A percentile compares a stretch with the other conserved stretches of the same genome.
These are phyloP conservation scores for Cyberlindnera xylosilytica DNA, from an alignment of 805 yeast species.

Conservation along the genomic window DNA sequence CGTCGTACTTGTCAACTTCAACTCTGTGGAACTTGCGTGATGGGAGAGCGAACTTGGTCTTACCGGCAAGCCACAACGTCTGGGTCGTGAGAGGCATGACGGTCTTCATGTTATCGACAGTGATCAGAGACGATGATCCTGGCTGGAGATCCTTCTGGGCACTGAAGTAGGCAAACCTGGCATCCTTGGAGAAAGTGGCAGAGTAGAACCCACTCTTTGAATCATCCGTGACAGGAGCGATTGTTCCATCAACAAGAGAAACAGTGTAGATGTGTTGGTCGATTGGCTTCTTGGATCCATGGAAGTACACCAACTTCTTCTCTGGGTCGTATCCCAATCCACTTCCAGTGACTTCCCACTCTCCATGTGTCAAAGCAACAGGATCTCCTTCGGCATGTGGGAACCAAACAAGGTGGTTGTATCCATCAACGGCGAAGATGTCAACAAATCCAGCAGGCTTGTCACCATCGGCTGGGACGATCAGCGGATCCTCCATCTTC, in stretches of 20 bases:
- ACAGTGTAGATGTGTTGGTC: slow-evolving; percentile 25
- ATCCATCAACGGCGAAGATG: slow-evolving; percentile 60
- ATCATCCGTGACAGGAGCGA: slow-evolving; percentile 45
- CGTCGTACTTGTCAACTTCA: slow-evolving; percentile 45
- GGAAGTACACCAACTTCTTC: slow-evolving; percentile 48
- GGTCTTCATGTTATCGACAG: slow-evolving; percentile 32
- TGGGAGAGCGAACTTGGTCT: slow-evolving; percentile 52
- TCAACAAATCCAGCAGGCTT: slow-evolving; percentile 71
- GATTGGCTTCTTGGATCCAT: slow-evolving; percentile 57
- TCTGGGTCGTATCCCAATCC: slow-evolving; percentile 55
- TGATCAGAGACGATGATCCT: slow-evolving; percentile 71
- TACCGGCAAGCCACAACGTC: slow-evolving; percentile 5
- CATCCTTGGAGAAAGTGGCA: slow-evolving; percentile 71
- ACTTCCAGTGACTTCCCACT: slow-evolving; percentile 79
- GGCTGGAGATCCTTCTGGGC: slow-evolving; percentile 68
- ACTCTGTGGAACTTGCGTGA: slow-evolving; percentile 41
- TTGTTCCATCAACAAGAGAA: slow-evolving; percentile 27
- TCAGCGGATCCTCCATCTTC: slow-evolving; percentile 55
- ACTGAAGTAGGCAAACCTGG: slow-evolving; percentile 59
- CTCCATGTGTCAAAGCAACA: slow-evolving; percentile 62
- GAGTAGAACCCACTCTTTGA: slow-evolving; percentile 58
- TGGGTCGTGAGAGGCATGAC: slow-evolving; percentile 10
- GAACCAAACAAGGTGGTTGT: slow-evolving; percentile 77
- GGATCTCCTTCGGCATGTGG: slow-evolving; percentile 53
- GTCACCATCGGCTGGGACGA: slow-evolving; percentile 47